These are phyloP conservation scores for Didymella pomorum DNA, from an alignment of 2,329 filamentous ascomycete species.

Conservation along the genomic window DNA sequence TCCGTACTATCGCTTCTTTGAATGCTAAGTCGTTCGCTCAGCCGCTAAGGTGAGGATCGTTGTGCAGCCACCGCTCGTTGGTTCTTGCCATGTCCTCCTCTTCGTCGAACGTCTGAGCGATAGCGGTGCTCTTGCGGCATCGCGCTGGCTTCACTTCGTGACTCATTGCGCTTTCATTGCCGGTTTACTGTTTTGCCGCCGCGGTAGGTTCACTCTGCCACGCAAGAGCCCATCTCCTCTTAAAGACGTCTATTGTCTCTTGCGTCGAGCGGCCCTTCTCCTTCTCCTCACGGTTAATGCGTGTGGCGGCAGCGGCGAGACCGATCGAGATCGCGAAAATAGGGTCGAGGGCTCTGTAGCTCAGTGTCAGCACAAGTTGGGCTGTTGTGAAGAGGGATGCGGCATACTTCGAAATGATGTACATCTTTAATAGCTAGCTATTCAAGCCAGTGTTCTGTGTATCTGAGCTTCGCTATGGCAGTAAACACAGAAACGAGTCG, in stretches of 20 bases:
- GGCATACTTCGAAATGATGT: constrained; percentile 20
- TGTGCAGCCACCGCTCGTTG: background rate
- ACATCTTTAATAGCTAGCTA: constrained; percentile 9
- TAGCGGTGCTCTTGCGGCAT: too few relatives aligned
- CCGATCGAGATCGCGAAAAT: constrained; percentile 60
- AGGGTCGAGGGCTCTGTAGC: constrained; percentile 55
- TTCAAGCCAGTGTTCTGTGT: background rate
- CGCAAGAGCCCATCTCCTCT: constrained; percentile 48
- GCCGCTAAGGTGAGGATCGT: background rate
- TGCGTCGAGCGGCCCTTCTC: constrained; percentile 53
- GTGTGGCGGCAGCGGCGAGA: constrained; percentile 52
- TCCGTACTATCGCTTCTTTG: background rate
- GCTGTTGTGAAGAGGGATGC: too few relatives aligned
- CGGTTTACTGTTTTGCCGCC: constrained; percentile 5
- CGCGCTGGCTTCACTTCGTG: too few relatives aligned
- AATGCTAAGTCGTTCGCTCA: background rate
- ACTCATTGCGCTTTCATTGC: too few relatives aligned
- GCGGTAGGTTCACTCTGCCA: constrained; percentile 28
- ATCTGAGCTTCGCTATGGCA: background rate
- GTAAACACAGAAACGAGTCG: background rate
- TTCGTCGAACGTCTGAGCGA: background rate
- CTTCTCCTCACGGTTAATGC: constrained; percentile 57
- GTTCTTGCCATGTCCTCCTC: background rate
- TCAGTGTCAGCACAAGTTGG: background rate
- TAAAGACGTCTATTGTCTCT: constrained; percentile 52